Conservation (phyloP, 2,329 filamentous ascomycete genomes). For the Alternaria ethzedia region DNA sequence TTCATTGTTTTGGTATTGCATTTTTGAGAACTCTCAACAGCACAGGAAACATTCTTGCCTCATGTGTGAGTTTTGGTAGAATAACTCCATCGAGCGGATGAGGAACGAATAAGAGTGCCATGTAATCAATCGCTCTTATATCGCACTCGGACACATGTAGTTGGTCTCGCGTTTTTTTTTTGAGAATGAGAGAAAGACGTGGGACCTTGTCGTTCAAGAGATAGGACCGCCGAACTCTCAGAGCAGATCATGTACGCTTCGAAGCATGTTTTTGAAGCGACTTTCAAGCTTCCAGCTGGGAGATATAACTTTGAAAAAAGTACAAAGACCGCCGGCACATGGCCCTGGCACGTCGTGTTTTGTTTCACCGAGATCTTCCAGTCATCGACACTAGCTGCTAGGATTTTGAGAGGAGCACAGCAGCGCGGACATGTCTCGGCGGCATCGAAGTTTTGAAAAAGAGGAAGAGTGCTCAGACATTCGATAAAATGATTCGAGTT, state of each 20-base stretch:
- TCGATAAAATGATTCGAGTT: no score
- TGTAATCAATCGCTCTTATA: background rate
- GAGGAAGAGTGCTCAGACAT: background rate
- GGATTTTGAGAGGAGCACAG: background rate
- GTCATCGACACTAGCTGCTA: fast-evolving
- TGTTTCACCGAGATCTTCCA: background rate
- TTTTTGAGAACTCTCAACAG: background rate
- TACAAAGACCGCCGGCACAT: background rate
- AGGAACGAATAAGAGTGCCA: background rate
- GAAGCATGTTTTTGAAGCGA: background rate
- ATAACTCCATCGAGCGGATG: background rate
- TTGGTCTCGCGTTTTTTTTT: background rate
- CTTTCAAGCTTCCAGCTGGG: background rate
- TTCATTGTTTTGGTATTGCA: background rate
- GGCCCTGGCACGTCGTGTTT: background rate
- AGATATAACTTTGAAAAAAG: background rate
- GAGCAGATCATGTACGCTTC: background rate
- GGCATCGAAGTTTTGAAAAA: background rate
- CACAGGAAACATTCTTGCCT: background rate
- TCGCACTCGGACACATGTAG: background rate
- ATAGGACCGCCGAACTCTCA: background rate
- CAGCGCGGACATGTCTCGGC: background rate
- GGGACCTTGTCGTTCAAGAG: background rate
- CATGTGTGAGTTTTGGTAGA: no score
- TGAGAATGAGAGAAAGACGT: background rate